phyloP scores from a whole-genome alignment of 441 rosid species.

The Viola pubescens region DNA sequence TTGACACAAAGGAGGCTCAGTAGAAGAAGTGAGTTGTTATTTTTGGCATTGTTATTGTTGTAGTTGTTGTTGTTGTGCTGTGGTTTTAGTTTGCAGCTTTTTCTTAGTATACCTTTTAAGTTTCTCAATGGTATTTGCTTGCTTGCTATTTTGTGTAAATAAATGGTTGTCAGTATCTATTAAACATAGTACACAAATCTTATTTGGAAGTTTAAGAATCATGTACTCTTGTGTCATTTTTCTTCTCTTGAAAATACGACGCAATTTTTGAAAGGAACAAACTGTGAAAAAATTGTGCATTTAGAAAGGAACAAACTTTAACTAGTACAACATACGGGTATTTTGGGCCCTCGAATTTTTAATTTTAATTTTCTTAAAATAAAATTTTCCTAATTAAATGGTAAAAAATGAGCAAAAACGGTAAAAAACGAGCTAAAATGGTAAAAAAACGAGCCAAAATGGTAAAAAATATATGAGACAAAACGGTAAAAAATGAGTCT shows the following conservation, averaged over 20 bases:
- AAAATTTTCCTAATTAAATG: too few relatives aligned
- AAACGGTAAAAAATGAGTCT: too few relatives aligned
- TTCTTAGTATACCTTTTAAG: neutral
- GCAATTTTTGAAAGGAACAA: neutral
- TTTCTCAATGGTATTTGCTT: neutral
- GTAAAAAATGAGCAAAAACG: too few relatives aligned
- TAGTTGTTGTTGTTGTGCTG: neutral
- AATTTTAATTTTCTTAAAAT: too few relatives aligned
- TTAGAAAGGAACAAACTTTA: conserved; percentile 1
- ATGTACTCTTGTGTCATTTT: too few relatives aligned
- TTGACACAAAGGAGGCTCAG: conserved; percentile 73
- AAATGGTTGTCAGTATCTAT: neutral
- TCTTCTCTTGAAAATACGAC: too few relatives aligned
- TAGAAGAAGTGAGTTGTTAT: conserved; percentile 62
- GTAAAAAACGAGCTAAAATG: too few relatives aligned
- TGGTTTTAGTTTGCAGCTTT: neutral
- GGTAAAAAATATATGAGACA: too few relatives aligned
- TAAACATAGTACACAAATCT: neutral
- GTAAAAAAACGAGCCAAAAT: too few relatives aligned
- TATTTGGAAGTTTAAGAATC: too few relatives aligned
- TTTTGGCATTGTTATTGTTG: neutral
- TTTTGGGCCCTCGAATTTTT: too few relatives aligned
- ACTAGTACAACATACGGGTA: neutral
- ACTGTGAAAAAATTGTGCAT: too few relatives aligned
- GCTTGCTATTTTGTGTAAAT: neutral